A percentile compares a stretch with the other conserved stretches of the same genome.
These are phyloP conservation scores for Blastomyces silverae DNA, from an alignment of 2,329 filamentous ascomycete genomes.

Conservation along the genomic window DNA sequence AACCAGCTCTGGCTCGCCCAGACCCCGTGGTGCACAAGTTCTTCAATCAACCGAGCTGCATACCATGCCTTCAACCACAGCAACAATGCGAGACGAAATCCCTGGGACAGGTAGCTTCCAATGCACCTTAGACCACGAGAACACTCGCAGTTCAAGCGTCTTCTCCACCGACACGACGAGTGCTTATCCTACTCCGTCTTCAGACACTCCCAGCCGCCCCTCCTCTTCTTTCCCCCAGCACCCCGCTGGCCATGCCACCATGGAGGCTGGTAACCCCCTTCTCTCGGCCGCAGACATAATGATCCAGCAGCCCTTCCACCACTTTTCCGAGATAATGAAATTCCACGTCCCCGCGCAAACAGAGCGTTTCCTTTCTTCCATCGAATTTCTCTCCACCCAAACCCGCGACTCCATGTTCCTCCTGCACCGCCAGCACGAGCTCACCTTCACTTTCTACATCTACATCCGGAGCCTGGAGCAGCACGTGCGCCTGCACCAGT, in stretches of 20 bases:
- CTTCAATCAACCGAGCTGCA: background rate
- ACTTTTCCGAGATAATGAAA: background rate
- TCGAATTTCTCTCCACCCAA: background rate
- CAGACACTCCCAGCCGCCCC: background rate
- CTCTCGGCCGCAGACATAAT: background rate
- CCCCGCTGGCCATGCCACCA: background rate
- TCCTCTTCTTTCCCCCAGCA: background rate
- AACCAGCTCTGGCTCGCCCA: slow-evolving; percentile 6
- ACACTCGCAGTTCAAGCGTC: background rate
- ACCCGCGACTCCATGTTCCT: background rate
- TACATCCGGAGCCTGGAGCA: background rate
- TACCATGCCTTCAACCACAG: background rate
- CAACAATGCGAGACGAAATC: slow-evolving; percentile 1
- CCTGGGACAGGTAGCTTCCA: background rate
- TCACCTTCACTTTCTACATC: slow-evolving; percentile 1
- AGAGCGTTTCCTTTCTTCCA: background rate
- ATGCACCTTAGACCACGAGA: background rate
- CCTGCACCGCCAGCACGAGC: background rate
- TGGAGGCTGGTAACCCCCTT: background rate
- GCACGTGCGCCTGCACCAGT: background rate
- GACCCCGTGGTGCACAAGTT: background rate
- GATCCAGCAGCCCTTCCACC: background rate
- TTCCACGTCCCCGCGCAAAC: slow-evolving; percentile 2
- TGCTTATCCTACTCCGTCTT: background rate
- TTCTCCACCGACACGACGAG: background rate